Conservation (phyloP, 1,284 basidiomycete species). For the Cryptococcus sp. region DNA sequence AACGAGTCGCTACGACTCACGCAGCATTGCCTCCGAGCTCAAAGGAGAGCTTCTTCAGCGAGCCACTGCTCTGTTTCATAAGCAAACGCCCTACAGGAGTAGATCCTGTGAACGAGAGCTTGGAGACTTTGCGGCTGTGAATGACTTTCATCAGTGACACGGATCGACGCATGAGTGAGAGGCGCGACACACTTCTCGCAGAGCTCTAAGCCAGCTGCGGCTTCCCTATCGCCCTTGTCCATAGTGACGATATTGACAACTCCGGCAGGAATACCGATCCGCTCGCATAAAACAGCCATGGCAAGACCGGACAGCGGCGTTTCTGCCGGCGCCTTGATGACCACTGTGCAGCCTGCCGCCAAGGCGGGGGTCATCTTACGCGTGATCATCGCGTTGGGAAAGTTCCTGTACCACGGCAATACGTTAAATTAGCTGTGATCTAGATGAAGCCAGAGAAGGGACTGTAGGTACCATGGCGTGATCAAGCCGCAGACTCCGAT, state of each 20-base stretch:
- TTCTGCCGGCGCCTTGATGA: conserved; percentile 93
- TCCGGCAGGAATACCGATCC: conserved; percentile 92
- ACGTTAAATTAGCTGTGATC: background rate
- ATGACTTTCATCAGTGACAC: background rate
- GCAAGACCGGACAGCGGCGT: conserved; percentile 93
- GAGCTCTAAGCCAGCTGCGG: conserved; percentile 29
- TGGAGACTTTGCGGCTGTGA: conserved; percentile 61
- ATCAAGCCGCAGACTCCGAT: conserved; percentile 62
- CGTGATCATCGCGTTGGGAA: conserved; percentile 79
- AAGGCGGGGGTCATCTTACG: conserved; percentile 63
- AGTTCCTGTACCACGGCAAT: conserved; percentile 60
- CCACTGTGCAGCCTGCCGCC: conserved; percentile 89
- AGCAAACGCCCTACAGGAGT: conserved; percentile 86
- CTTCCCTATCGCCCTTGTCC: conserved; percentile 30
- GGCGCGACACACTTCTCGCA: conserved; percentile 24
- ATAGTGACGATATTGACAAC: conserved; percentile 87
- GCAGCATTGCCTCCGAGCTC: conserved; percentile 68
- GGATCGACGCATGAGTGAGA: background rate
- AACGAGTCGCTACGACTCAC: background rate
- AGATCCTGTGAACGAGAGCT: conserved; percentile 87
- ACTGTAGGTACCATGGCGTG: conserved; percentile 38
- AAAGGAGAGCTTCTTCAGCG: conserved; percentile 85
- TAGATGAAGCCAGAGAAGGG: background rate
- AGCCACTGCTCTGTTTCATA: conserved; percentile 78
- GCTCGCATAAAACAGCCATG: conserved; percentile 64